Evolutionary conservation across 2,329 filamentous ascomycete genomes (phyloP).

Genomic region (Domatiomyces globalis): DNA sequence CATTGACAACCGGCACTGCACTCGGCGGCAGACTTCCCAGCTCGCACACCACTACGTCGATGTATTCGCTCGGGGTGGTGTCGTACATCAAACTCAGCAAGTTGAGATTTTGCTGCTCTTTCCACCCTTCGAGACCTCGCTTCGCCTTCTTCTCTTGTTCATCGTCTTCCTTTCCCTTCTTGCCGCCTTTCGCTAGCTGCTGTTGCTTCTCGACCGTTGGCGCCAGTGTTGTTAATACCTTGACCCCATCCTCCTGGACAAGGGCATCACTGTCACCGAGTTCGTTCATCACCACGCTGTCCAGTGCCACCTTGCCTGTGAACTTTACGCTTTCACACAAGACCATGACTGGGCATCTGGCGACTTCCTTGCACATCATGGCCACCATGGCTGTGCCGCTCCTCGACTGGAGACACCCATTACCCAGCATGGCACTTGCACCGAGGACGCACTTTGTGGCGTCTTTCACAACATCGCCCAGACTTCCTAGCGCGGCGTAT

Average conservation of each 20-base stretch:
- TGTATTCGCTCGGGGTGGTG: conserved; percentile 72
- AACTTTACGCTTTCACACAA: conserved; percentile 95
- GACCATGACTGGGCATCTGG: conserved; percentile 65
- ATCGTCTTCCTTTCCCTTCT: conserved; percentile 16
- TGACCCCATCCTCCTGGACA: conserved; percentile 18
- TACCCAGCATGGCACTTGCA: conserved; percentile 89
- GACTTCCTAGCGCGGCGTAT: conserved; percentile 67
- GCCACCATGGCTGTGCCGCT: conserved; percentile 79
- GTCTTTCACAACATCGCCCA: conserved; percentile 48
- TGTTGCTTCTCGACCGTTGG: conserved; percentile 6
- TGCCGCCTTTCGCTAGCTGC: conserved; percentile 6
- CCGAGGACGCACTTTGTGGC: conserved; percentile 67
- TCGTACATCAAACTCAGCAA: conserved; percentile 74
- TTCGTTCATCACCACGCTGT: conserved; percentile 90
- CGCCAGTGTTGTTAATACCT: conserved; percentile 5
- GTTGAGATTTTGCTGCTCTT: conserved; percentile 45
- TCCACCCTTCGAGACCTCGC: conserved; percentile 38
- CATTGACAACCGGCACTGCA: conserved; percentile 56
- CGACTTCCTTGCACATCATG: conserved; percentile 56
- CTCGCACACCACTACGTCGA: conserved; percentile 83
- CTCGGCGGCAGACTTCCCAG: conserved; percentile 74
- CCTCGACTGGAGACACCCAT: conserved; percentile 77
- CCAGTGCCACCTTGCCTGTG: conserved; percentile 72
- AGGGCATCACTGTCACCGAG: conserved; percentile 63
- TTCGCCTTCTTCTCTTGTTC: conserved; percentile 14